A percentile compares a stretch with the other conserved stretches of the same genome.
Evolutionary conservation across 768 basidiomycete species (phyloP).

Genomic region (Termitomyces bulborhizus): DNA sequence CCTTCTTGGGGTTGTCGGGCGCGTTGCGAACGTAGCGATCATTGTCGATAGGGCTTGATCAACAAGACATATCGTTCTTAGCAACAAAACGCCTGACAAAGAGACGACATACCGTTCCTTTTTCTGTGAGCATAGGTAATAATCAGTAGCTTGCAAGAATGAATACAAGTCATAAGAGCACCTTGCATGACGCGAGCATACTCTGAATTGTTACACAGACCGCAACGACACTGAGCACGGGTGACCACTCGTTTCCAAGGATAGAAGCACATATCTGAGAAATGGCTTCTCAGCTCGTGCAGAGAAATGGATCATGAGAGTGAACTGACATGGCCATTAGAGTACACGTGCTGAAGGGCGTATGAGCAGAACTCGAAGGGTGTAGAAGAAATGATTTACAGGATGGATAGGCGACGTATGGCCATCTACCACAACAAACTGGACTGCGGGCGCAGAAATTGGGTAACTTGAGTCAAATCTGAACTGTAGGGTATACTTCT

Average conservation of each 20-base stretch:
- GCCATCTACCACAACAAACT: constrained; percentile 66
- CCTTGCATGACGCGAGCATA: constrained; percentile 93
- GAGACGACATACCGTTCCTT: constrained; percentile 51
- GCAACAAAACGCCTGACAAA: not conserved
- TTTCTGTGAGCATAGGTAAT: constrained; percentile 22
- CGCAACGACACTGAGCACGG: constrained; percentile 75
- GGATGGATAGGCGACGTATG: constrained; percentile 74
- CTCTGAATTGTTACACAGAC: constrained; percentile 86
- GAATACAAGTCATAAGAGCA: constrained; percentile 18
- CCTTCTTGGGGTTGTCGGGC: constrained; percentile 86
- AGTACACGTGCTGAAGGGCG: constrained; percentile 68
- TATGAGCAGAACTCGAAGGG: constrained; percentile 7
- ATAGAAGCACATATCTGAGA: constrained; percentile 83
- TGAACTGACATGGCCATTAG: constrained; percentile 71
- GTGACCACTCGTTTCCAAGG: constrained; percentile 86
- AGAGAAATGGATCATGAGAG: not conserved
- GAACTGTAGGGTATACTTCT: constrained; percentile 74
- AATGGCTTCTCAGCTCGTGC: constrained; percentile 2
- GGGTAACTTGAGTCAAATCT: constrained; percentile 80
- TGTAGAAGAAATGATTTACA: constrained; percentile 34
- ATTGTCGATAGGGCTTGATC: constrained; percentile 71
- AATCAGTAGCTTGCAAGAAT: not conserved
- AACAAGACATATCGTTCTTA: not conserved
- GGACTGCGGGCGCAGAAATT: constrained; percentile 83
- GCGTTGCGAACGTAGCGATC: constrained; percentile 75